Evolutionary conservation across 345 rosid species (phyloP).

Genomic region (Microcos paniculata): DNA sequence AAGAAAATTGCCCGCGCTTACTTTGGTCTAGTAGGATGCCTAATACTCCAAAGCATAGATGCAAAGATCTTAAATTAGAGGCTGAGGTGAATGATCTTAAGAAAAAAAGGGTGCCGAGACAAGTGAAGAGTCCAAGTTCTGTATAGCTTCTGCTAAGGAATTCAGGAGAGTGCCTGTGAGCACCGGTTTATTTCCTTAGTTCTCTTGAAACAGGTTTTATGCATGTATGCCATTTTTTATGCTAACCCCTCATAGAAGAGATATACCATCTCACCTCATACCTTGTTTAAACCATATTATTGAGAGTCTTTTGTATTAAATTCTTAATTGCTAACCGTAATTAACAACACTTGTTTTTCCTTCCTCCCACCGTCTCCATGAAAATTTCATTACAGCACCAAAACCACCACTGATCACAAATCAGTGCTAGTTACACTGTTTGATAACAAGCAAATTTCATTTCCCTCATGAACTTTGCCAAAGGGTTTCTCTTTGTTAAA

Average conservation of each 20-base stretch:
- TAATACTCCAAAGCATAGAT: neutral
- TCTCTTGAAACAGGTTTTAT: neutral
- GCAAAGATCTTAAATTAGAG: neutral
- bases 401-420: no score
- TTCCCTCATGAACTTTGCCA: no score
- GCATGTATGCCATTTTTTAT: neutral
- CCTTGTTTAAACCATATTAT: no score
- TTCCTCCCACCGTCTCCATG: no score
- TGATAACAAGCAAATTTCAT: no score
- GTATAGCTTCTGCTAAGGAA: neutral
- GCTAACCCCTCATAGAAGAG: neutral
- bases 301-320: no score
- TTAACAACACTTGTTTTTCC: no score
- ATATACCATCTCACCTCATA: neutral
- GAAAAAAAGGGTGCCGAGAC: neutral
- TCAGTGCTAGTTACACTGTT: no score
- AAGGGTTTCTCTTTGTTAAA: no score
- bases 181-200: slow-evolving; percentile 1
- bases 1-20: slow-evolving; percentile 11
- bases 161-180: neutral
- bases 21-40: neutral
- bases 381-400: no score
- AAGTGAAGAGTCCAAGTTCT: neutral
- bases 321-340: no score
- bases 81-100: neutral